Conservation (phyloP, 371 early-diverging fungal genomes). For the Saksenaea vasiformis region DNA sequence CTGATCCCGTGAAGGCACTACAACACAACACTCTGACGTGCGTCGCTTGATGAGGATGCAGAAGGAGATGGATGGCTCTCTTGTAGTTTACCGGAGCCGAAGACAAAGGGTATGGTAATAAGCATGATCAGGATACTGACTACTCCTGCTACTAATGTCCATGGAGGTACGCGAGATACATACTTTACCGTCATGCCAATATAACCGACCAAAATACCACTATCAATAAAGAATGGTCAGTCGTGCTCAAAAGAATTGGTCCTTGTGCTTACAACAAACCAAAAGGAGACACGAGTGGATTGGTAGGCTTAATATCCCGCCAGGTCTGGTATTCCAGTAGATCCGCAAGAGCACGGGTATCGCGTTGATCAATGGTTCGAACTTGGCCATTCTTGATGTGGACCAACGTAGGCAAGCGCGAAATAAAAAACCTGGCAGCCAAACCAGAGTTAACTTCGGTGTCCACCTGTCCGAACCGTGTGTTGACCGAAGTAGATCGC, state of each 20-base stretch:
- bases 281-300: conserved; percentile 38
- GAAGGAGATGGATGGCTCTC: background rate
- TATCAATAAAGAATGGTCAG: background rate
- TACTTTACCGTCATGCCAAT: conserved; percentile 35
- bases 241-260: background rate
- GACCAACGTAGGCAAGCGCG: conserved; percentile 45
- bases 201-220: conserved; percentile 34
- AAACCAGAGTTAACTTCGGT: conserved; percentile 41
- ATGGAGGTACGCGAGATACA: conserved; percentile 32
- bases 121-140: conserved; percentile 23
- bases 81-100: background rate
- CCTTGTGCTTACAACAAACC: conserved; percentile 38
- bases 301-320: conserved; percentile 31
- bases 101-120: conserved; percentile 16
- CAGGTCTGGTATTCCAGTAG: conserved; percentile 33
- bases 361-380: conserved; percentile 6
- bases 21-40: too few species aligned
- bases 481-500: conserved; percentile 14
- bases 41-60: background rate
- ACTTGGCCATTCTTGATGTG: conserved; percentile 42
- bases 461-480: conserved; percentile 39
- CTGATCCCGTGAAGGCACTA: too few species aligned
- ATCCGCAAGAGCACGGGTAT: conserved; percentile 21
- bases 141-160: conserved; percentile 27
- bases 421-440: conserved; percentile 48